Percentiles rank a stretch among this genome's conserved stretches.
phyloP scores from a whole-genome alignment of 495 filamentous ascomycete species.

The Xylaria bambusicola region DNA sequence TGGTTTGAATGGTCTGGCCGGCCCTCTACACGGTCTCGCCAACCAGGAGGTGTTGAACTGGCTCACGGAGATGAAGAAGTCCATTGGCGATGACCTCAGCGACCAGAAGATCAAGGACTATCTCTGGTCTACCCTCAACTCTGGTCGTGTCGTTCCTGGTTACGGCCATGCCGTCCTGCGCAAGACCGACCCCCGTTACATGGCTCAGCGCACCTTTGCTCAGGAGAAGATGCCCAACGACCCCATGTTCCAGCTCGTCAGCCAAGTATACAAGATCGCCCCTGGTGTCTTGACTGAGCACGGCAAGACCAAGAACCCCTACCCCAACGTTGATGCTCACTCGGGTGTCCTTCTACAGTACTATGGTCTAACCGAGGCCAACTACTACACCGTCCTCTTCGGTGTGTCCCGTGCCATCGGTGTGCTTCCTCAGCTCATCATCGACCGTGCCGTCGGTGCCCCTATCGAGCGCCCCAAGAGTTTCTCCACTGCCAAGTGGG shows the following conservation, averaged over 20 bases:
- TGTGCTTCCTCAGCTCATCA: slow-evolving; percentile 98
- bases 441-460: slow-evolving; percentile 93
- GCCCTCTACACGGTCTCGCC: slow-evolving; percentile 96
- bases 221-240: slow-evolving; percentile 86
- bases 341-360: slow-evolving; percentile 98
- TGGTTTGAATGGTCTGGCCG: slow-evolving; percentile 95
- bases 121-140: slow-evolving; percentile 95
- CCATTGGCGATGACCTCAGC: slow-evolving; percentile 88
- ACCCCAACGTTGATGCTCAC: slow-evolving; percentile 61
- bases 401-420: slow-evolving; percentile 97
- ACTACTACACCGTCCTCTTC: slow-evolving; percentile 99
- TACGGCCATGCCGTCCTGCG: slow-evolving; percentile 98
- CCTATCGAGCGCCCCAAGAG: slow-evolving; percentile 90
- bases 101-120: slow-evolving; percentile 96
- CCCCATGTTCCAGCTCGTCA: slow-evolving; percentile 99
- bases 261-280: slow-evolving; percentile 99
- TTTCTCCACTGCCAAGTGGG: slow-evolving; percentile 95
- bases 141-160: slow-evolving; percentile 92
- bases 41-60: slow-evolving; percentile 99
- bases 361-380: slow-evolving; percentile 97
- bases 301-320: slow-evolving; percentile 95
- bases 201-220: slow-evolving; percentile 94
- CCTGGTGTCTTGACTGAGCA: slow-evolving; percentile 97
- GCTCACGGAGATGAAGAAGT: slow-evolving; percentile 98
- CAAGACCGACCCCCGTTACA: slow-evolving; percentile 99